Evolutionary conservation across 2,329 filamentous ascomycete species (phyloP).

Genomic region (Ophiosphaerella narmari): DNA sequence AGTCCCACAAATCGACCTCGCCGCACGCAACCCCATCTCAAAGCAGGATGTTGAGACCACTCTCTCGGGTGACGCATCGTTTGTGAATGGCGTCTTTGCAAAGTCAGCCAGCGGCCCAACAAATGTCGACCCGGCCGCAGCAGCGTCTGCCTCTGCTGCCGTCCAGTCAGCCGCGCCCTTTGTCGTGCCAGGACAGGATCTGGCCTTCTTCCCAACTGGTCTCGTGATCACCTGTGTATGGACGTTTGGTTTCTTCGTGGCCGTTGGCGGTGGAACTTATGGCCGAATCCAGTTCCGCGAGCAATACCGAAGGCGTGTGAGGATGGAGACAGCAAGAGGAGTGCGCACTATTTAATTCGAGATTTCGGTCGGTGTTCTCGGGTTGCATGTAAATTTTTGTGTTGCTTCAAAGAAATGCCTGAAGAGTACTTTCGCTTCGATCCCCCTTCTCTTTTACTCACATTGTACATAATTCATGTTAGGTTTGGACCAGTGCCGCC

Average conservation of each 20-base stretch:
- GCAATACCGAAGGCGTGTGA: constrained; percentile 61
- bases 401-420: constrained; percentile 1
- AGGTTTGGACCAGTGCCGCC: not conserved
- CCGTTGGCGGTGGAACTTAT: constrained; percentile 66
- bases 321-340: constrained; percentile 43
- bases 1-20: constrained; percentile 70
- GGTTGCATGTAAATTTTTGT: not conserved
- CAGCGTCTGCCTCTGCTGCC: constrained; percentile 48
- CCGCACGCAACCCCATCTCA: constrained; percentile 54
- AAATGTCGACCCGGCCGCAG: constrained; percentile 48
- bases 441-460: constrained; percentile 18
- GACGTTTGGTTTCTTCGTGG: constrained; percentile 59
- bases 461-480: constrained; percentile 22
- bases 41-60: constrained; percentile 64
- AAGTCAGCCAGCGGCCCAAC: constrained; percentile 57
- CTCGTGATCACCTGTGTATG: constrained; percentile 69
- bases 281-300: constrained; percentile 70
- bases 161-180: constrained; percentile 58
- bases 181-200: constrained; percentile 68
- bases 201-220: constrained; percentile 72
- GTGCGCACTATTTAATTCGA: constrained; percentile 42
- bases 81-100: constrained; percentile 73
- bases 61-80: constrained; percentile 72
- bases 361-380: not conserved
- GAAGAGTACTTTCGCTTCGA: constrained; percentile 22